Percentiles rank a stretch among this genome's conserved stretches.
Evolutionary conservation across 2,329 filamentous ascomycete species (phyloP).

Genomic region (Zymoseptoria ardabiliae): DNA sequence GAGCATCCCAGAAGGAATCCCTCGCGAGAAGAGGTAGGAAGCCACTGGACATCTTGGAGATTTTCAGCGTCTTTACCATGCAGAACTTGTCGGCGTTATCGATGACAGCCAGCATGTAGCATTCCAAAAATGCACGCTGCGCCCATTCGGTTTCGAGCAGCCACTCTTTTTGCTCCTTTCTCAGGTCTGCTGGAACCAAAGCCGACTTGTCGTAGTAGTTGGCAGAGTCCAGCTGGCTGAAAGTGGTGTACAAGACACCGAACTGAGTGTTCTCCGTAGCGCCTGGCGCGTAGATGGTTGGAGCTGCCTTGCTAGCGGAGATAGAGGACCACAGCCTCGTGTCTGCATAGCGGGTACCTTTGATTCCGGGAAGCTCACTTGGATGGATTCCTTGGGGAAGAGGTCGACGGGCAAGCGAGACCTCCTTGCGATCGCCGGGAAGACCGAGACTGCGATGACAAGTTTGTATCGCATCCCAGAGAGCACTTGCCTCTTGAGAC

Average conservation of each 20-base stretch:
- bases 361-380: constrained; percentile 12
- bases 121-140: constrained; percentile 60
- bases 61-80: constrained; percentile 51
- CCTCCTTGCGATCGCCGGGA: constrained; percentile 11
- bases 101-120: constrained; percentile 57
- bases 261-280: not conserved
- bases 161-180: constrained; percentile 59
- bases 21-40: constrained; percentile 51
- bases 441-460: constrained; percentile 16
- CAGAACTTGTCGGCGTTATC: constrained; percentile 51
- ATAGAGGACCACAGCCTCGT: constrained; percentile 16
- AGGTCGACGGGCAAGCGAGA: constrained; percentile 13
- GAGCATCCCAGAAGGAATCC: constrained; percentile 54
- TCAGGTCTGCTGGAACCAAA: constrained; percentile 51
- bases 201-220: constrained; percentile 21
- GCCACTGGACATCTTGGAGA: constrained; percentile 58
- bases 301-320: constrained; percentile 4
- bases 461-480: constrained; percentile 22
- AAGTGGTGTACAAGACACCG: constrained; percentile 31
- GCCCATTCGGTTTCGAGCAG: constrained; percentile 62
- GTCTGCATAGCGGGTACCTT: constrained; percentile 14
- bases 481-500: constrained; percentile 15
- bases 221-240: constrained; percentile 18
- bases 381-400: constrained; percentile 7
- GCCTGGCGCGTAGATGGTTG: not conserved